Evolutionary conservation across 441 rosid species (phyloP).

Genomic region (Cnidoscolus chayamansa): DNA sequence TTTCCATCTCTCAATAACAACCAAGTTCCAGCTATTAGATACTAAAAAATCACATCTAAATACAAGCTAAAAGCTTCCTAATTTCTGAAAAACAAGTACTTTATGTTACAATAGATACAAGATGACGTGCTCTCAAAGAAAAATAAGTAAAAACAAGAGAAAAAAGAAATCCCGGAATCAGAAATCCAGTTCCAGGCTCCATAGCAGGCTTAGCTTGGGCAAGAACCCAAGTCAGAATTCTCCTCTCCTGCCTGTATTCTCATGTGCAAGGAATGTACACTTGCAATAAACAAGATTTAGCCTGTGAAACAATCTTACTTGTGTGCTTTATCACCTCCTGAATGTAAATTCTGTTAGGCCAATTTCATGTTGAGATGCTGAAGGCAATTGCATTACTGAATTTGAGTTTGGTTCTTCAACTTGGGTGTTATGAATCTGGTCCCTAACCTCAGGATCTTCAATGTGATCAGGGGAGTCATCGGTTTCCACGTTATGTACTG

Average conservation of each 20-base stretch:
- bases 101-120: not conserved
- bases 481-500: slow-evolving; percentile 32
- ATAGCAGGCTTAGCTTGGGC: not conserved
- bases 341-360: slow-evolving; percentile 47
- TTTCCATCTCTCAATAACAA: too few relatives aligned
- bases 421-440: slow-evolving; percentile 2
- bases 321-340: slow-evolving; percentile 25
- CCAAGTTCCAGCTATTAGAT: too few relatives aligned
- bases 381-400: slow-evolving; percentile 29
- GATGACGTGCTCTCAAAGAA: too few relatives aligned
- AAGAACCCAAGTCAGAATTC: too few relatives aligned
- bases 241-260: not conserved
- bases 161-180: not conserved
- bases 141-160: not conserved
- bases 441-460: slow-evolving; percentile 22
- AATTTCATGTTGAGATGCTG: slow-evolving; percentile 43
- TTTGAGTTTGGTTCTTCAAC: slow-evolving; percentile 19
- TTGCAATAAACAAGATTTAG: not conserved
- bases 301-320: not conserved
- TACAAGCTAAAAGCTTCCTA: too few relatives aligned
- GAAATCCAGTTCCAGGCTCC: not conserved
- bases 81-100: not conserved
- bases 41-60: too few relatives aligned
- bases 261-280: slow-evolving; percentile 27
- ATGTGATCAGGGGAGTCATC: slow-evolving; percentile 16